Percentiles rank a stretch among this genome's conserved stretches.
Evolutionary conservation across 176 grass and related monocot genomes (phyloP).

Genomic region (Olyra latifolia): DNA sequence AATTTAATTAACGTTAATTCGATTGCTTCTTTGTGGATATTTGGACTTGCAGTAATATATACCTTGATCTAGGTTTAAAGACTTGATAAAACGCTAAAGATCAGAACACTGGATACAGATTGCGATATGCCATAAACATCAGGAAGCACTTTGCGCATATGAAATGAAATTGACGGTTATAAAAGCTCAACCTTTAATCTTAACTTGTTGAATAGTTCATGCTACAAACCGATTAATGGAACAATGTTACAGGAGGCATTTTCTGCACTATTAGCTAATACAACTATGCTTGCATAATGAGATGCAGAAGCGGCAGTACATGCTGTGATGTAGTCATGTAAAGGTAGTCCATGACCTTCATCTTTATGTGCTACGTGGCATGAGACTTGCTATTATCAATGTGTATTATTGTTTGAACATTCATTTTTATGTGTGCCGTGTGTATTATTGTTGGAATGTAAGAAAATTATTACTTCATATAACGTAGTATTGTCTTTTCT

Average conservation of each 20-base stretch:
- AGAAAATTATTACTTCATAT: too few relatives aligned
- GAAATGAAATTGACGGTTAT: neutral
- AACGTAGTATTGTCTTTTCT: too few relatives aligned
- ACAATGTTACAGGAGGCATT: constrained; percentile 19
- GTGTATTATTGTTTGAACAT: too few relatives aligned
- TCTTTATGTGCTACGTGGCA: too few relatives aligned
- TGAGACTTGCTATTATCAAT: too few relatives aligned
- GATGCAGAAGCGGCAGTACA: neutral
- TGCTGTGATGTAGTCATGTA: neutral
- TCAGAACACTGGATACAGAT: neutral
- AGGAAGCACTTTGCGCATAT: neutral
- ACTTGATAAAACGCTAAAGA: neutral
- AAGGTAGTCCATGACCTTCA: neutral
- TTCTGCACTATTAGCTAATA: neutral
- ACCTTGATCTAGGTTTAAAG: too few relatives aligned
- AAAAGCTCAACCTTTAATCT: neutral
- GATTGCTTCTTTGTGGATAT: too few relatives aligned
- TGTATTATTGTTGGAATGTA: too few relatives aligned
- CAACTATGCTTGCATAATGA: neutral
- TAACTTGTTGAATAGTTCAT: neutral
- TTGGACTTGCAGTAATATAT: too few relatives aligned
- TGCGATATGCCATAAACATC: neutral
- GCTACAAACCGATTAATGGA: neutral
- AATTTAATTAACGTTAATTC: too few relatives aligned
- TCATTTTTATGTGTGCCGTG: too few relatives aligned